These are phyloP conservation scores for Juncus inflexus DNA, from an alignment of 176 grass and related monocot genomes.

Conservation along the genomic window DNA sequence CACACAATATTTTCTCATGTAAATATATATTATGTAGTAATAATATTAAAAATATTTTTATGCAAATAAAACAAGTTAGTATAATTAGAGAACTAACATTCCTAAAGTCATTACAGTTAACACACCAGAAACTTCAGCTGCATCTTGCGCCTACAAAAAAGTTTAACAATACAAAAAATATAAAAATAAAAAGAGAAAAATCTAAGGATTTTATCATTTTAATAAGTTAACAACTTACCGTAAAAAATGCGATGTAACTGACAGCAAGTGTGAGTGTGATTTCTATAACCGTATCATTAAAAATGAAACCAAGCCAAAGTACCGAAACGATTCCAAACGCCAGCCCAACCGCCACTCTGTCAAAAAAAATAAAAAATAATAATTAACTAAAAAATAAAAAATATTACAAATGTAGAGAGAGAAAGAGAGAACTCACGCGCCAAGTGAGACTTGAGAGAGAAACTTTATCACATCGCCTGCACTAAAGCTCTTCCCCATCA, in stretches of 20 bases:
- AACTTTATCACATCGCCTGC: conserved; percentile 78
- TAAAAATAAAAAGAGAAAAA: conserved; percentile 16
- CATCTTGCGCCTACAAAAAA: conserved; percentile 70
- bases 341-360: conserved; percentile 77
- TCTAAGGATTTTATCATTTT: neutral
- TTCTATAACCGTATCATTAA: conserved; percentile 94
- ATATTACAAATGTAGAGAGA: neutral
- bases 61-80: conserved; percentile 20
- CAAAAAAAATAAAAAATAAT: conserved; percentile 32
- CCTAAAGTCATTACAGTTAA: conserved; percentile 96
- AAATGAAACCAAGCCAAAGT: conserved; percentile 93
- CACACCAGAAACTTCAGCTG: conserved; percentile 75
- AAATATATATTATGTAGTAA: neutral
- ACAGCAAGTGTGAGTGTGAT: conserved; percentile 88
- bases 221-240: conserved; percentile 47
- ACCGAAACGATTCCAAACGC: conserved; percentile 87
- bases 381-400: neutral
- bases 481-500: conserved; percentile 64
- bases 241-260: conserved; percentile 97
- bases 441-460: conserved; percentile 80
- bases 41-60: neutral
- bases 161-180: conserved; percentile 6
- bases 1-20: neutral
- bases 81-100: conserved; percentile 62
- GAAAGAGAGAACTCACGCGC: conserved; percentile 52